These are phyloP conservation scores for Shiraia sp. DNA, from an alignment of 2,329 filamentous ascomycete genomes.

Conservation along the genomic window DNA sequence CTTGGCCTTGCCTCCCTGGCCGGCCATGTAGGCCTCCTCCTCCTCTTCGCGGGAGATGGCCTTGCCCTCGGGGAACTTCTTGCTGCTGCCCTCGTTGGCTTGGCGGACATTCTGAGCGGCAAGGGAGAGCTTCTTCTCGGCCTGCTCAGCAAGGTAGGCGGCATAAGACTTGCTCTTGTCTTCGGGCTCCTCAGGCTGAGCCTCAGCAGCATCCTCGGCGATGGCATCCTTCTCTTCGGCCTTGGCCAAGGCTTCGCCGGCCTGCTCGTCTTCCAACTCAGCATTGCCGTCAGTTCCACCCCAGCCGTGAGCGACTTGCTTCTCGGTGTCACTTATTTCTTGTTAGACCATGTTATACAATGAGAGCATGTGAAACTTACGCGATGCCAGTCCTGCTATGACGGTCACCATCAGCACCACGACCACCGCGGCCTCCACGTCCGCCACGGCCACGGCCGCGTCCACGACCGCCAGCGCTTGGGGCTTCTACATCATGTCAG, in stretches of 20 bases:
- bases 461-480: conserved; percentile 22
- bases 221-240: conserved; percentile 73
- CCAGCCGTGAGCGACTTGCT: conserved; percentile 89
- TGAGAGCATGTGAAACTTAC: conserved; percentile 48
- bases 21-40: conserved; percentile 75
- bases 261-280: conserved; percentile 89
- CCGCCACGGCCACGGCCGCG: conserved; percentile 50
- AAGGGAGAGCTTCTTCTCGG: conserved; percentile 76
- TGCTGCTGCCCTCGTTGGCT: conserved; percentile 91
- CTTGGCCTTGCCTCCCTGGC: conserved; percentile 72
- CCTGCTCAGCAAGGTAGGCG: conserved; percentile 80
- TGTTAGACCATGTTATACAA: conserved; percentile 17
- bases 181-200: conserved; percentile 63
- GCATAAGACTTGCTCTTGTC: conserved; percentile 89
- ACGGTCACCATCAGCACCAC: conserved; percentile 62
- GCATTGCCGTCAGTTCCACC: conserved; percentile 79
- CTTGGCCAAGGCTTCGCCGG: conserved; percentile 85
- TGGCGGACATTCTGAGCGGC: conserved; percentile 74
- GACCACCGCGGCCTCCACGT: conserved; percentile 52
- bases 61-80: conserved; percentile 92
- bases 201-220: conserved; percentile 44
- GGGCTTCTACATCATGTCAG: conserved; percentile 19
- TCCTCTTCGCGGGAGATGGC: conserved; percentile 58
- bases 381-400: conserved; percentile 64
- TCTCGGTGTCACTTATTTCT: conserved; percentile 71